Base-by-base conservation (phyloP, 2,329 filamentous ascomycete genomes). In the Lizonia empirigonia region DNA sequence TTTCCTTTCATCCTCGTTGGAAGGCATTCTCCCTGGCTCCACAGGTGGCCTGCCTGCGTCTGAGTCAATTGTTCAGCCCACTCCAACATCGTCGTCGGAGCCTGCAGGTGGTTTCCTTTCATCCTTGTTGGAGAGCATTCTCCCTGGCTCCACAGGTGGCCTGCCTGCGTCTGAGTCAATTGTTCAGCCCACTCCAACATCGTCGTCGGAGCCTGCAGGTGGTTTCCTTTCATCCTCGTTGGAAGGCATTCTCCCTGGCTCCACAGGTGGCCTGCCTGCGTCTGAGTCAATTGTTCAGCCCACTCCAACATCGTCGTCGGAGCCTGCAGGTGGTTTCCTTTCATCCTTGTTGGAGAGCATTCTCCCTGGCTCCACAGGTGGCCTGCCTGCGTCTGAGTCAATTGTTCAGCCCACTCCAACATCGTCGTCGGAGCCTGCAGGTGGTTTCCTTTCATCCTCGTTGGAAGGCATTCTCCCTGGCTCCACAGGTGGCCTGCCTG, bases 141-240 rank as follows among this genome's bases (percentile, higher is more conserved):
- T 2, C 13, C 48, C 41, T 16, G 39, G 48, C 16, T 35, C 62
- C 8, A 64, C 60, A 8, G 55, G 59, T 16, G 47, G 49, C 19
- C 18, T 63, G 24, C 62, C 60, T 4, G 33, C 38, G 1, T 27
- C 46, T 15, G 36, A 37, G 7, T 39, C 42, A 0, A 54, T 62
- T 18, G 30, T 64, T 7, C 30, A 40, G 26, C 62, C 62, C 7
- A 58, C 58, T 53, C 55, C 10, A 41, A 41, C 22, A 37, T 37
- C 13, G 27, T 46, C 18, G 26, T 23, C 49, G 7, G 40, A 20
- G 16, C 44, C 41, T 27, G 37, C 38, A 12, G 26, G n/a, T n/a
- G n/a, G n/a, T n/a, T n/a, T n/a, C n/a, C n/a, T n/a, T n/a, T n/a
- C n/a, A n/a, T n/a, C n/a, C n/a, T n/a, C n/a, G n/a, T n/a, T n/a